A percentile compares a stretch with the other conserved stretches of the same genome.
Conservation (phyloP, 768 basidiomycete species). For the Kwoniella shandongensis region DNA sequence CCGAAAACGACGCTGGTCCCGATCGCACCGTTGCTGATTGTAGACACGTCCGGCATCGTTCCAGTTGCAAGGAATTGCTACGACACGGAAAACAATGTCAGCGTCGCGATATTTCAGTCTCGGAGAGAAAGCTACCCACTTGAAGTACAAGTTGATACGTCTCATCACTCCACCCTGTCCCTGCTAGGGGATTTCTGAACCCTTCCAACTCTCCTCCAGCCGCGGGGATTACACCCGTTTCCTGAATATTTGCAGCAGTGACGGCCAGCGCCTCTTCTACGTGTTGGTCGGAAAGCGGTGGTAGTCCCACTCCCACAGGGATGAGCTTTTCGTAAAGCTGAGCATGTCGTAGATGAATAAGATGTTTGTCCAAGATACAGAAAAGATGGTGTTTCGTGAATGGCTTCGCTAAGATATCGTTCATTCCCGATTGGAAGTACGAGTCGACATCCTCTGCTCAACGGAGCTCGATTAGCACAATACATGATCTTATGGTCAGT, state of each 20-base stretch:
- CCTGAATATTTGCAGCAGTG: constrained; percentile 24
- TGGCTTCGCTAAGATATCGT: constrained; percentile 92
- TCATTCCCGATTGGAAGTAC: constrained; percentile 67
- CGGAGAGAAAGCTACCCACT: constrained; percentile 53
- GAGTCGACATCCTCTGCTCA: constrained; percentile 45
- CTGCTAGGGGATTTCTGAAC: constrained; percentile 69
- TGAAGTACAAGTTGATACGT: constrained; percentile 78
- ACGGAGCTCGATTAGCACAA: not conserved
- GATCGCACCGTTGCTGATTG: constrained; percentile 29
- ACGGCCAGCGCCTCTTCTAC: constrained; percentile 46
- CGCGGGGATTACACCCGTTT: constrained; percentile 4
- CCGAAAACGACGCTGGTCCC: constrained; percentile 38
- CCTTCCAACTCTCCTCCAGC: constrained; percentile 8
- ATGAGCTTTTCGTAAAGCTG: constrained; percentile 65
- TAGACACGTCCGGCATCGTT: constrained; percentile 35
- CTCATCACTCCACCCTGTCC: constrained; percentile 84
- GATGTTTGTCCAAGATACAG: constrained; percentile 93
- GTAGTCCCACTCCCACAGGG: constrained; percentile 67
- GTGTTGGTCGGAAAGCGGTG: constrained; percentile 55
- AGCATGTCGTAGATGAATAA: constrained; percentile 81
- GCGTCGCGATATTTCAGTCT: not conserved
- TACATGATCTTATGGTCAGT: not conserved
- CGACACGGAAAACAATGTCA: not conserved
- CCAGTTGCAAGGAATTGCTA: constrained; percentile 46
- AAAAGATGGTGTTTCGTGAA: constrained; percentile 91